A percentile compares a stretch with the other conserved stretches of the same genome.
Evolutionary conservation across 2,329 filamentous ascomycete species (phyloP).

Genomic region (Beauveria varroae): DNA sequence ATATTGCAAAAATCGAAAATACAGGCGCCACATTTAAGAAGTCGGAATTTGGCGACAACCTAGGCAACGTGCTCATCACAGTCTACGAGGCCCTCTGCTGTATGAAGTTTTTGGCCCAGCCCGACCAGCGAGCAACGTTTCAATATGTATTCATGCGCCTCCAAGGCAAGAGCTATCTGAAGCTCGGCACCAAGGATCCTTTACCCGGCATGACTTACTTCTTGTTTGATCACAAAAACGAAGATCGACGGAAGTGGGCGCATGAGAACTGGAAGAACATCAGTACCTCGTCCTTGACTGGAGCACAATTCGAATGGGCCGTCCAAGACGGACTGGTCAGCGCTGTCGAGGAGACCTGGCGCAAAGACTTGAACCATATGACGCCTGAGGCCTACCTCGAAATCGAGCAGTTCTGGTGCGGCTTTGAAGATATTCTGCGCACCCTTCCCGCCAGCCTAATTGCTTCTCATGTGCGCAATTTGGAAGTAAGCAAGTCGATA

Average conservation of each 20-base stretch:
- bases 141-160: conserved; percentile 77
- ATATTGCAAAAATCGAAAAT: conserved; percentile 45
- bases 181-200: conserved; percentile 62
- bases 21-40: conserved; percentile 40
- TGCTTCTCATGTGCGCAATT: conserved; percentile 66
- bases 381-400: conserved; percentile 30
- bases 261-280: conserved; percentile 38
- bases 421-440: conserved; percentile 64
- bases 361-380: conserved; percentile 31
- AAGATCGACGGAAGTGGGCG: conserved; percentile 42
- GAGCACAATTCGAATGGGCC: conserved; percentile 79
- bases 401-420: conserved; percentile 73
- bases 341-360: conserved; percentile 55
- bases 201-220: conserved; percentile 81
- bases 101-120: conserved; percentile 61
- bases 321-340: conserved; percentile 65
- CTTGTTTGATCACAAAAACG: conserved; percentile 57
- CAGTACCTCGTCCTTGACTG: conserved; percentile 51
- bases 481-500: conserved; percentile 61
- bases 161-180: conserved; percentile 64
- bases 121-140: conserved; percentile 52
- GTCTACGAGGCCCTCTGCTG: conserved; percentile 87
- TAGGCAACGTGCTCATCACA: conserved; percentile 60
- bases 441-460: conserved; percentile 68
- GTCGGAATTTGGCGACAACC: conserved; percentile 36